Conservation (phyloP, 2,329 filamentous ascomycete genomes). For the Leptodontidium sp. region DNA sequence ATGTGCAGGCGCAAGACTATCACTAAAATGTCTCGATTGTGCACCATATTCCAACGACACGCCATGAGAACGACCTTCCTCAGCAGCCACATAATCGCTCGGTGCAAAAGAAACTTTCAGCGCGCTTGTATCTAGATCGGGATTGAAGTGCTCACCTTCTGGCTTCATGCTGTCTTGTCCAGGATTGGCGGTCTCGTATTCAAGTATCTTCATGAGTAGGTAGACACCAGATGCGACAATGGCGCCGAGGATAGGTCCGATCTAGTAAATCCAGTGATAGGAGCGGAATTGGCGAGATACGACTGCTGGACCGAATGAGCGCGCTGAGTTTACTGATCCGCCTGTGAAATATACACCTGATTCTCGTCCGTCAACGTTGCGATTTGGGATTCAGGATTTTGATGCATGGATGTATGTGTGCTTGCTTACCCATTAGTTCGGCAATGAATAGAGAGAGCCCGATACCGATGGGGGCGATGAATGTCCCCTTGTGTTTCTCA, state of each 20-base stretch:
- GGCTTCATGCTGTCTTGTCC: constrained; percentile 43
- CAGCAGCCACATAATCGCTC: constrained; percentile 26
- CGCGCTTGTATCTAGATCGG: constrained; percentile 25
- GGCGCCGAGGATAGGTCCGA: constrained; percentile 60
- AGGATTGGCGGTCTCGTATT: constrained; percentile 57
- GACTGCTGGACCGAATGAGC: constrained; percentile 57
- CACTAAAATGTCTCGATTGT: background rate
- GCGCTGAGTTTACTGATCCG: constrained; percentile 56
- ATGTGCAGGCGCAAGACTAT: background rate
- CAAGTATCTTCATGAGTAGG: constrained; percentile 57
- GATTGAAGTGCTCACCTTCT: constrained; percentile 37
- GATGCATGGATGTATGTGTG: too few relatives aligned
- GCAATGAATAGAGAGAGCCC: constrained; percentile 56
- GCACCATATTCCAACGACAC: background rate
- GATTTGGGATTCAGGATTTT: background rate
- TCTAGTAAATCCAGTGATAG: constrained; percentile 59
- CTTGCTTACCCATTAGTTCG: constrained; percentile 46
- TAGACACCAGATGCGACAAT: constrained; percentile 58
- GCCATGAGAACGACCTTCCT: background rate
- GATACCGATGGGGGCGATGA: constrained; percentile 58
- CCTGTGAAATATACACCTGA: constrained; percentile 58
- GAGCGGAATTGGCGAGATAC: constrained; percentile 52
- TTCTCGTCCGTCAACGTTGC: background rate
- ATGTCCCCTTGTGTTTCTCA: constrained; percentile 57
- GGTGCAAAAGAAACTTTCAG: constrained; percentile 33